These are phyloP conservation scores for Coemansia sp. DNA, from an alignment of 192 early-diverging fungal genomes.

Conservation along the genomic window DNA sequence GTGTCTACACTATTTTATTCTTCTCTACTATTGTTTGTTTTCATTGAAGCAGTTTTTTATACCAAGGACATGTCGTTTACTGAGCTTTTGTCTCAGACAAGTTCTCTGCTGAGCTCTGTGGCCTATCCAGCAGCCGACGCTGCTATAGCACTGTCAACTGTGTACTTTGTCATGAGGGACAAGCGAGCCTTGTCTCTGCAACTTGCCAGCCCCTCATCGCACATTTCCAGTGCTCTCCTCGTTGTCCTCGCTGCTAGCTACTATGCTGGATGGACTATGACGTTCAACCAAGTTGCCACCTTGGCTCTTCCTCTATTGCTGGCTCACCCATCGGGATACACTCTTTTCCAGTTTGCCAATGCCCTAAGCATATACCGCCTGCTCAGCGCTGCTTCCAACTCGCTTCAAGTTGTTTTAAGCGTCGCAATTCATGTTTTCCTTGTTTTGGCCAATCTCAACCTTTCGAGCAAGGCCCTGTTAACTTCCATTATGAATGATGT, in stretches of 20 bases:
- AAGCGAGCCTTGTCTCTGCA: background rate
- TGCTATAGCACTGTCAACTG: background rate
- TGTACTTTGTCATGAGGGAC: background rate
- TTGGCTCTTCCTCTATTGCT: background rate
- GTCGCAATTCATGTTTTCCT: background rate
- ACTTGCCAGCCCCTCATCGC: background rate
- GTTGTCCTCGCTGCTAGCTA: background rate
- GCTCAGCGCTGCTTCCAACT: background rate
- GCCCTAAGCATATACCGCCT: constrained; percentile 13
- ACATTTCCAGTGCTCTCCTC: background rate
- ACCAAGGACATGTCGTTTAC: background rate
- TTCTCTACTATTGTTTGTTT: too few species aligned
- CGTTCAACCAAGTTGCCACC: background rate
- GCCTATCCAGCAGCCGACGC: background rate
- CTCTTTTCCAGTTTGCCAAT: constrained; percentile 9
- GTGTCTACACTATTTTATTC: too few species aligned
- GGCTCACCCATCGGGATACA: background rate
- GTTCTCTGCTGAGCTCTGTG: background rate
- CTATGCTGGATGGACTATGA: background rate
- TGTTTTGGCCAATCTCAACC: constrained; percentile 9
- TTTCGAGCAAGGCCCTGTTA: background rate
- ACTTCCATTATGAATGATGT: background rate
- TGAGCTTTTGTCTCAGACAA: background rate
- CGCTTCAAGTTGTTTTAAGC: background rate
- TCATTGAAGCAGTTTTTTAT: background rate